Conservation (phyloP, 495 filamentous ascomycete genomes). For the Penicillium silybi region DNA sequence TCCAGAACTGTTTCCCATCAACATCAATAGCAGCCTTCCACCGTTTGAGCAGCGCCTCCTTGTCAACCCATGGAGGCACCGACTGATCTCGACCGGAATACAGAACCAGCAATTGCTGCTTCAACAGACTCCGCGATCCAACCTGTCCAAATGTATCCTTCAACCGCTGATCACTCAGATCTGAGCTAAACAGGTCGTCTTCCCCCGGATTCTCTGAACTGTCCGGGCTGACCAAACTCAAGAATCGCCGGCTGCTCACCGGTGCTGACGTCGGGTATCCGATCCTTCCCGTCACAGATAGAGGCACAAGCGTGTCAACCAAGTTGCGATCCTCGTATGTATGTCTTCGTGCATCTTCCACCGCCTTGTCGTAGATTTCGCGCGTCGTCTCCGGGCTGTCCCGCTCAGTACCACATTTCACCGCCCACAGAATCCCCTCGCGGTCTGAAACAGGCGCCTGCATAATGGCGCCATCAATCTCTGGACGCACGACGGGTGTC, state of each 20-base stretch:
- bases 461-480: constrained; percentile 74
- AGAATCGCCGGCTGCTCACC: constrained; percentile 61
- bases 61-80: constrained; percentile 61
- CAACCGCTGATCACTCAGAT: constrained; percentile 58
- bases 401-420: constrained; percentile 29
- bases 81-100: constrained; percentile 69
- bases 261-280: constrained; percentile 43
- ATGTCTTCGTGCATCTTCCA: constrained; percentile 20
- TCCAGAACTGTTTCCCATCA: constrained; percentile 29
- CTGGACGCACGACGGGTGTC: constrained; percentile 25
- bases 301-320: constrained; percentile 32
- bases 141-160: constrained; percentile 60
- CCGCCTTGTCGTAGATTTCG: constrained; percentile 27
- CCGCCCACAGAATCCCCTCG: constrained; percentile 54
- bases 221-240: constrained; percentile 56
- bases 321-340: constrained; percentile 17
- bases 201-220: constrained; percentile 53
- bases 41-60: constrained; percentile 52
- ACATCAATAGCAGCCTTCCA: constrained; percentile 59
- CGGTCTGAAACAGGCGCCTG: constrained; percentile 79
- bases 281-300: constrained; percentile 32
- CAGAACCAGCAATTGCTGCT: constrained; percentile 45
- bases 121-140: constrained; percentile 47
- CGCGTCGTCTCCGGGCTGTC: constrained; percentile 26
- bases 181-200: constrained; percentile 85